These are phyloP conservation scores for Neurospora sp. DNA, from an alignment of 495 filamentous ascomycete genomes.

Conservation along the genomic window DNA sequence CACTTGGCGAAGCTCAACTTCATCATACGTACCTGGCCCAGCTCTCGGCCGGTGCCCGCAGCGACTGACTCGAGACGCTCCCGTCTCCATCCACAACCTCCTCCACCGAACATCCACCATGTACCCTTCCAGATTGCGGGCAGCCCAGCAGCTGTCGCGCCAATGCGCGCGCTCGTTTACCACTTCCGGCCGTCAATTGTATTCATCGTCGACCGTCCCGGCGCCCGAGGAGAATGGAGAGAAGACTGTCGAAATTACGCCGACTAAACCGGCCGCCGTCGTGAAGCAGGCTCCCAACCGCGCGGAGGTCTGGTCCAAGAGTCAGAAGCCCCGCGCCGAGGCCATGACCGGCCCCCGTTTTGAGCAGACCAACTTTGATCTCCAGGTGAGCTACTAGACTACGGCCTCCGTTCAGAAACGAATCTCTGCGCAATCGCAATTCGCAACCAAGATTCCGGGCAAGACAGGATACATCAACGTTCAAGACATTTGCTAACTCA, in stretches of 20 bases:
- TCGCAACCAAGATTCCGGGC: neutral
- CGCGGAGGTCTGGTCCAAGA: constrained; percentile 64
- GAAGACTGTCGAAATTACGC: neutral
- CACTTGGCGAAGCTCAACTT: neutral
- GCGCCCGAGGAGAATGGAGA: constrained; percentile 32
- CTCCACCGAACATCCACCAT: constrained; percentile 33
- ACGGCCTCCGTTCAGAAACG: neutral
- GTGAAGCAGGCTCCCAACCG: constrained; percentile 84
- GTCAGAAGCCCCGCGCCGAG: constrained; percentile 64
- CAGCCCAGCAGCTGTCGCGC: constrained; percentile 23
- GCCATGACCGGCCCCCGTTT: constrained; percentile 93
- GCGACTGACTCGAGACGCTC: constrained; percentile 11
- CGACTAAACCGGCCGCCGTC: constrained; percentile 37
- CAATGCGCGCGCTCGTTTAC: constrained; percentile 24
- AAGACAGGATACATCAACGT: neutral
- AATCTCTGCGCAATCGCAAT: neutral
- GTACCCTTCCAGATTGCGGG: constrained; percentile 45
- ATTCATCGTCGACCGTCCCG: constrained; percentile 14
- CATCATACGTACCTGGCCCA: constrained; percentile 4
- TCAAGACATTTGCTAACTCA: neutral
- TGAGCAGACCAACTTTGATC: constrained; percentile 87
- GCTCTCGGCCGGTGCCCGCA: neutral
- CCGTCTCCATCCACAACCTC: constrained; percentile 14
- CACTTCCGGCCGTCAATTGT: constrained; percentile 26
- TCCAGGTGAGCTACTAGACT: constrained; percentile 57